Conservation (phyloP, 352 stramenopile genomes). For the Pythium rishiriense region DNA sequence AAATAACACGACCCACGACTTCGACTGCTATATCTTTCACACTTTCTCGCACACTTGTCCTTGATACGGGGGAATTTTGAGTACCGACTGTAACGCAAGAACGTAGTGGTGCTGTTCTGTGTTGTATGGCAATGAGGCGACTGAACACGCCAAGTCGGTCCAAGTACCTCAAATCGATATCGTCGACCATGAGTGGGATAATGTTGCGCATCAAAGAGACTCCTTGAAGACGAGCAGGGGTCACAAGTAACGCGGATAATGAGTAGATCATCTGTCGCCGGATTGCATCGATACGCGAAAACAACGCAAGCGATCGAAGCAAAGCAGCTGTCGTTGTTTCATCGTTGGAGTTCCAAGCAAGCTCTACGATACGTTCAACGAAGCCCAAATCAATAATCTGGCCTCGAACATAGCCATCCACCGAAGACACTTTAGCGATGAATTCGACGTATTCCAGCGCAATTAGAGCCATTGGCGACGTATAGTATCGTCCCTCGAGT, state of each 20-base stretch:
- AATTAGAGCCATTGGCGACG: constrained; percentile 7
- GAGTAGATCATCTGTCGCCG: constrained; percentile 2
- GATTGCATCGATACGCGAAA: neutral
- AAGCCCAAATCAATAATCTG: neutral
- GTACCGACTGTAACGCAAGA: too few relatives aligned
- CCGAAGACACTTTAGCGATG: neutral
- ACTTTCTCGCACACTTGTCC: neutral
- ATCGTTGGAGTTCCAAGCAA: constrained; percentile 3
- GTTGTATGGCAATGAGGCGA: neutral
- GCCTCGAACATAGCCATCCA: neutral
- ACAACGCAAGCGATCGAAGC: constrained; percentile 2
- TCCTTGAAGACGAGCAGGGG: neutral
- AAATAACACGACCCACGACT: neutral
- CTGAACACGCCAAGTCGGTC: constrained; percentile 8
- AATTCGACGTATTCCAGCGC: neutral
- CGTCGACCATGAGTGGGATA: neutral
- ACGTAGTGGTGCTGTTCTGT: neutral
- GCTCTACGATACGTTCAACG: constrained; percentile 3
- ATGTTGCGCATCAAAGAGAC: constrained; percentile 2
- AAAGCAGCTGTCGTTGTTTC: constrained; percentile 1
- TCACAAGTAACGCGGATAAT: neutral
- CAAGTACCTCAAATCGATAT: neutral
- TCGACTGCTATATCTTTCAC: neutral
- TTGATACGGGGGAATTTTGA: too few relatives aligned
- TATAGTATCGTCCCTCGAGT: constrained; percentile 3